Evolutionary conservation across 352 stramenopile genomes (phyloP), one percentile per base, ranked within the genome.

Genomic region (Phytopythium cucurbitacearum): DNA sequence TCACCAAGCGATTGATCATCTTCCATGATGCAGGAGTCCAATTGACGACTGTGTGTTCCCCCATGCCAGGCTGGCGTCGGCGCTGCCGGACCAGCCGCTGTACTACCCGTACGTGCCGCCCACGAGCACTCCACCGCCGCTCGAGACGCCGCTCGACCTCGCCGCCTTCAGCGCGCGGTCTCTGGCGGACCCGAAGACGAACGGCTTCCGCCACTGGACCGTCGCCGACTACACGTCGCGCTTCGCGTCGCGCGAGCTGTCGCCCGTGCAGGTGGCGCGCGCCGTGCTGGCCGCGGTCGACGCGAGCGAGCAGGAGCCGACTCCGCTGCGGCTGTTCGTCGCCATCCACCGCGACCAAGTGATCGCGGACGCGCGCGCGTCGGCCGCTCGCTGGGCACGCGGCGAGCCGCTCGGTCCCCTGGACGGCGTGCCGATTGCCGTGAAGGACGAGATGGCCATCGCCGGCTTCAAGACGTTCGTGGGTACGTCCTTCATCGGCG

Each of bases 401-500:
- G 79, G 80, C 28, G 62, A 76, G 15, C 69, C 76, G 2, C 59
- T 95, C 7, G 82, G 86, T 13, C 70, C 96, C 28, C 59, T 97
- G 11, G 88, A 97, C 62, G 90, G 90, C 16, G 87, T 97, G 9
- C 87, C 86, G 0, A 70, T 97, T 10, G 80, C 72, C 3, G 73
- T 97, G 48, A 97, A 97, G 65, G 90, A 97, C 46, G 80, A 91
- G 54, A 67, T 96, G 46, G 67, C 79, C 16, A 74, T 95, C 32
- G 76, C 77, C 34, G 81, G 83, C 46, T 78, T 91, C 59, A 57
- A 56, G 15, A 84, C 81, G 51, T 84, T 73, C n/a, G 62, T 69
- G 2, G 90, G 88, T 9, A 93, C 86, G n/a, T 87, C 72, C 1
- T 94, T 92, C 41, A 38, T 95, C 9, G 75, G 69, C 40, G 68